Evolutionary conservation across 129 eudicot species (phyloP), one percentile per base, ranked within the genome.

Genomic region (Centrapalus pauciflorus): DNA sequence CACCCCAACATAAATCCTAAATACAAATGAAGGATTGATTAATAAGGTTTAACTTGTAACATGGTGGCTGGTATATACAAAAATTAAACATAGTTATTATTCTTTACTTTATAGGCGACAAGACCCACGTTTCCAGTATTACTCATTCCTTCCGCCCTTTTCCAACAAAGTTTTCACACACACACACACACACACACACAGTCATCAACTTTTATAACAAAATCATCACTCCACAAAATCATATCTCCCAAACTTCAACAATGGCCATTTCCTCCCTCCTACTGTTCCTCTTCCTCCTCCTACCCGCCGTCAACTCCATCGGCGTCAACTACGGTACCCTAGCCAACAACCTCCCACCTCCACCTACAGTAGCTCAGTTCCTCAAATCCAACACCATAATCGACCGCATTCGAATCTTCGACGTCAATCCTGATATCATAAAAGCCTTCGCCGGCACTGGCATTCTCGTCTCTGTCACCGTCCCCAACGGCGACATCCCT

Each of bases 401-500:
- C 29, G 80, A 89, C 71, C 83, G 83, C 12, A 21, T 89, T 56
- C 73, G 83, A 69, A 79, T 89, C 57, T 89, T 89, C 28, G 94
- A 85, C 71, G 78, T 67, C 34, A 85, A 85, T 59, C 93, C 85
- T 0, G 94, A 89, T 29, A 69, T 85, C 48, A 54, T 89, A 13
- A 75, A 78, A 38, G 96, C 87, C 20, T 89, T 89, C 55, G 95
- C 96, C 16, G 65, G 72, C 66, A 80, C 90, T 9, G 89, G 82
- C 10, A 89, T 88, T 40, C 70, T 79, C 38, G 84, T 88, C 13
- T 81, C 99, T 30, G 81, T 93, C 48, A 93, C 96, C 13, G 78
- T 86, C 29, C 96, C 99, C 12, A 93, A 93, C 69, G 96, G 92
- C 16, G 95, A 85, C n/a, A 93, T 89, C 67, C 95, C 95, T 1